These are phyloP conservation scores for Rickenella mellea DNA, from an alignment of 768 basidiomycete genomes.

Conservation along the genomic window DNA sequence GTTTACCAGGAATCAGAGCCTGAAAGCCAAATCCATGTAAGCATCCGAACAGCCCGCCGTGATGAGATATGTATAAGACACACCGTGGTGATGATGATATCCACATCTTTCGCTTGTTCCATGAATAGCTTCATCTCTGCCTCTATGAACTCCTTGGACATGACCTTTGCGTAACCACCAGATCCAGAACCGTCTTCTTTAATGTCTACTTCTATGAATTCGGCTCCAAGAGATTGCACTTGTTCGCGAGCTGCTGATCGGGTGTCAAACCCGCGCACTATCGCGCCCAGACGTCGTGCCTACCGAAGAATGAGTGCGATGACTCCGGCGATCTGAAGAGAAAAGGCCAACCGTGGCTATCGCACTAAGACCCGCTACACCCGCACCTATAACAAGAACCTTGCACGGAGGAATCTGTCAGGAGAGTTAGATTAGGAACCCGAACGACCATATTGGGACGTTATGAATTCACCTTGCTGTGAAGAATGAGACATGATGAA, in stretches of 20 bases:
- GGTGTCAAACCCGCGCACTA: slow-evolving; percentile 84
- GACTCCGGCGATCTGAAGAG: neutral
- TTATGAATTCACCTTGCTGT: slow-evolving; percentile 30
- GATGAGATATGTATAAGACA: slow-evolving; percentile 14
- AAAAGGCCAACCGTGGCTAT: slow-evolving; percentile 58
- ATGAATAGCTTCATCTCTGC: slow-evolving; percentile 85
- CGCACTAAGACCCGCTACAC: slow-evolving; percentile 82
- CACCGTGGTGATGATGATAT: slow-evolving; percentile 81
- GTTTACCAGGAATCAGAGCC: slow-evolving; percentile 82
- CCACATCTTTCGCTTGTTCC: slow-evolving; percentile 83
- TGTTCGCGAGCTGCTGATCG: slow-evolving; percentile 81
- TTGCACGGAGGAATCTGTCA: slow-evolving; percentile 76
- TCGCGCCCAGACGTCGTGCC: slow-evolving; percentile 79
- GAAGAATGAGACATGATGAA: slow-evolving; percentile 1
- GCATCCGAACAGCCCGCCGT: too few relatives aligned
- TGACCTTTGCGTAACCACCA: slow-evolving; percentile 84
- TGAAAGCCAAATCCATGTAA: too few relatives aligned
- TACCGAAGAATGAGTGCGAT: slow-evolving; percentile 15
- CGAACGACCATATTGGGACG: slow-evolving; percentile 1
- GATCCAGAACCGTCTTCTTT: slow-evolving; percentile 75
- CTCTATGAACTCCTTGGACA: slow-evolving; percentile 84
- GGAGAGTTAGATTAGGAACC: neutral
- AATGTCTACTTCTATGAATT: slow-evolving; percentile 76
- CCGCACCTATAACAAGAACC: slow-evolving; percentile 80
- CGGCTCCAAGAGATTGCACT: slow-evolving; percentile 82